phyloP scores from a whole-genome alignment of 2,329 filamentous ascomycete species.

The Raffaelea ambrosiae region DNA sequence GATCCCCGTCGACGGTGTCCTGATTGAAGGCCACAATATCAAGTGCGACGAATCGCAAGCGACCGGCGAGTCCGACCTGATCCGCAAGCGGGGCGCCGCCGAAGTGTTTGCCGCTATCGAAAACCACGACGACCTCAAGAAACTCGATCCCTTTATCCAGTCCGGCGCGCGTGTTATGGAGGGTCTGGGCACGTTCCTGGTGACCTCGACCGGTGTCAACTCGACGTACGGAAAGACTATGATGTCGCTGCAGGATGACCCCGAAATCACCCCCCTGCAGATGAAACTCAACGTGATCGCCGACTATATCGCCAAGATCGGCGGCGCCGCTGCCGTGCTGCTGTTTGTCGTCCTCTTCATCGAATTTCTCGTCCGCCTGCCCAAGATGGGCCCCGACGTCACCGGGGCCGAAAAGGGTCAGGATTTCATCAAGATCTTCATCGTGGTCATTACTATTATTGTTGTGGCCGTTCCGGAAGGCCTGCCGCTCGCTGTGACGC shows the following conservation, averaged over 20 bases:
- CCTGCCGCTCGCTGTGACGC: constrained; percentile 66
- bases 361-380: constrained; percentile 67
- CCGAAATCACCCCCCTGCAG: constrained; percentile 68
- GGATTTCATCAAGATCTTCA: constrained; percentile 66
- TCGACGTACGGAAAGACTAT: constrained; percentile 70
- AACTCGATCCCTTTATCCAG: constrained; percentile 77
- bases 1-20: constrained; percentile 64
- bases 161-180: constrained; percentile 74
- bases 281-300: constrained; percentile 68
- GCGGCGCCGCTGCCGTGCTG: constrained; percentile 66
- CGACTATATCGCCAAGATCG: constrained; percentile 69
- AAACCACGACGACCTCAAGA: constrained; percentile 55
- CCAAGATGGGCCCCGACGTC: constrained; percentile 33
- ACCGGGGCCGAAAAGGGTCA: constrained; percentile 69
- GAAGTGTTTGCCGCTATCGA: constrained; percentile 64
- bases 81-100: constrained; percentile 58
- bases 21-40: constrained; percentile 64
- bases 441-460: constrained; percentile 71
- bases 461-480: constrained; percentile 75
- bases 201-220: constrained; percentile 64
- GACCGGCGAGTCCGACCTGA: constrained; percentile 70
- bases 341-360: constrained; percentile 83
- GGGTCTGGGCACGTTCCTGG: constrained; percentile 65
- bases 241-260: constrained; percentile 64
- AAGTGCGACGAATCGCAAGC: constrained; percentile 73